phyloP scores from a whole-genome alignment of 108 stramenopile genomes.

The Cyclotella atomus region DNA sequence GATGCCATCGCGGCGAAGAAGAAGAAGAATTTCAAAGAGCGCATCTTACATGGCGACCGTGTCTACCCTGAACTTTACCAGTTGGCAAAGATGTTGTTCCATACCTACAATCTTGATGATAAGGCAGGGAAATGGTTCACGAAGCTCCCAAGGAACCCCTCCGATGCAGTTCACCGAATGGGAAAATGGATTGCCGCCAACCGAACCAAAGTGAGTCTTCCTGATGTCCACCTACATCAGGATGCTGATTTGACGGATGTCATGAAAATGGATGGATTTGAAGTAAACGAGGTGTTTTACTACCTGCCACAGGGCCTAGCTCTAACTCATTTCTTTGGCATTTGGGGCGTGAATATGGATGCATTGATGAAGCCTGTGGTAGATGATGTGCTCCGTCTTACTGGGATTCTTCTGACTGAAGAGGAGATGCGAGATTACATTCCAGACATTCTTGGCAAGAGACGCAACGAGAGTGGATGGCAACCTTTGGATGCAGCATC shows the following conservation, averaged over 20 bases:
- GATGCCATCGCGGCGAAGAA: not conserved
- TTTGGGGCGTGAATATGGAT: not conserved
- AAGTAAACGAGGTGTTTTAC: not conserved
- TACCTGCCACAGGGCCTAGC: not conserved
- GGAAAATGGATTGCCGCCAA: not conserved
- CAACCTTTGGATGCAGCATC: too few species aligned
- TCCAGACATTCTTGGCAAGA: too few species aligned
- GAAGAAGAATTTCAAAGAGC: conserved; percentile 1
- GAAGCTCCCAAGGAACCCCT: not conserved
- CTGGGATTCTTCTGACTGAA: not conserved
- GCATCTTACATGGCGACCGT: not conserved
- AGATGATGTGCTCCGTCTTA: not conserved
- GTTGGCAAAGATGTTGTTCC: not conserved
- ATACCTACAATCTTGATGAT: not conserved
- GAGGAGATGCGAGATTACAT: too few species aligned
- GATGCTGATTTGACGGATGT: not conserved
- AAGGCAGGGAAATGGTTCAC: not conserved
- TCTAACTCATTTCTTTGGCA: not conserved
- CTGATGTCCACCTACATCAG: not conserved
- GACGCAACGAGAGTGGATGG: too few species aligned
- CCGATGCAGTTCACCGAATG: not conserved
- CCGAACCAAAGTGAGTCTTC: not conserved
- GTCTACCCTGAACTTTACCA: not conserved
- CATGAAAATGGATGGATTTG: not conserved
- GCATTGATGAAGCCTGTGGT: not conserved